phyloP scores from a whole-genome alignment of 495 filamentous ascomycete species.

The Penicillium pancosmium region DNA sequence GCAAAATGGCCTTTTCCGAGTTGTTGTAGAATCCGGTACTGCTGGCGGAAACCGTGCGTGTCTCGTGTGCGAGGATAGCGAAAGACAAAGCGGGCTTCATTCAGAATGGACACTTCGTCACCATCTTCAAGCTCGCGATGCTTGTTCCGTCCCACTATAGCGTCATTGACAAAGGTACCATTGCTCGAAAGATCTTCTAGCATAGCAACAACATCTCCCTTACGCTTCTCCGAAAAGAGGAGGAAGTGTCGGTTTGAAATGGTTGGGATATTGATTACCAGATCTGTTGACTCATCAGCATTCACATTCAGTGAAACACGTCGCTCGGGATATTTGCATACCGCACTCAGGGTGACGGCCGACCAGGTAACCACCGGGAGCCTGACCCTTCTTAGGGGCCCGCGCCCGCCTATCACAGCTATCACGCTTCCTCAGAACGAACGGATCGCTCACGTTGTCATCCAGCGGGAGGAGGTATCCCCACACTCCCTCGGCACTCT shows the following conservation, averaged over 20 bases:
- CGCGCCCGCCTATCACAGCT: conserved; percentile 59
- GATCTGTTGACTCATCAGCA: conserved; percentile 54
- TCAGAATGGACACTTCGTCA: conserved; percentile 86
- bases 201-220: conserved; percentile 76
- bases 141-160: conserved; percentile 88
- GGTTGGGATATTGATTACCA: conserved; percentile 74
- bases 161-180: conserved; percentile 94
- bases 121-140: conserved; percentile 82
- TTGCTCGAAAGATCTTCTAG: conserved; percentile 95
- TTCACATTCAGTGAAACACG: background rate
- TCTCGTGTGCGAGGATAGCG: conserved; percentile 78
- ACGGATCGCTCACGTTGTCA: conserved; percentile 62
- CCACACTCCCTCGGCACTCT: conserved; percentile 85
- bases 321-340: conserved; percentile 45
- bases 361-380: conserved; percentile 86
- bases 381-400: conserved; percentile 47
- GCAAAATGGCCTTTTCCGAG: conserved; percentile 98
- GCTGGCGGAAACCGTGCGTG: conserved; percentile 78
- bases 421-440: conserved; percentile 72
- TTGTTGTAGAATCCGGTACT: conserved; percentile 81
- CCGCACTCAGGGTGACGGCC: conserved; percentile 94
- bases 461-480: conserved; percentile 88
- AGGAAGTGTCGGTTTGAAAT: conserved; percentile 97
- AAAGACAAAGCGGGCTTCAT: conserved; percentile 85
- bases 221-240: conserved; percentile 83